These are phyloP conservation scores for Blastobotrys petasosporus DNA, from an alignment of 1,139 yeast species.

Conservation along the genomic window DNA sequence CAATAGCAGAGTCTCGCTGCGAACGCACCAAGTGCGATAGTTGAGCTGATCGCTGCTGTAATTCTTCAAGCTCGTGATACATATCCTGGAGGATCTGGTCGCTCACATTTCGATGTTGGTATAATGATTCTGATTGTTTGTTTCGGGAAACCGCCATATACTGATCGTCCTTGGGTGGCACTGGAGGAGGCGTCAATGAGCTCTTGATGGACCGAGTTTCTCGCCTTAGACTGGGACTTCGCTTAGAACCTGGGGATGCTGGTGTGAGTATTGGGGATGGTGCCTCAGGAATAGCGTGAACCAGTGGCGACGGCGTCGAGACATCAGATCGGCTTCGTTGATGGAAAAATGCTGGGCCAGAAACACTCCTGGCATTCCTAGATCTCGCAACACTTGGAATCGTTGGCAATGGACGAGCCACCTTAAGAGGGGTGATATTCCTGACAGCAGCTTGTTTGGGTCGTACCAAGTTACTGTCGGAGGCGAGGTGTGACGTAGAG, in stretches of 20 bases:
- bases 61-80: slow-evolving; percentile 28
- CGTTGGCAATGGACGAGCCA: slow-evolving; percentile 6
- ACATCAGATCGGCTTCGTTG: too few relatives aligned
- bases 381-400: slow-evolving; percentile 3
- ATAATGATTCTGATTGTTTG: not conserved
- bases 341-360: too few relatives aligned
- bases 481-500: slow-evolving; percentile 1
- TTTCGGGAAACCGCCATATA: not conserved
- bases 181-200: slow-evolving; percentile 4
- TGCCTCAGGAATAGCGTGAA: too few relatives aligned
- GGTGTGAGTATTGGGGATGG: too few relatives aligned
- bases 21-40: slow-evolving; percentile 19
- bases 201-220: too few relatives aligned
- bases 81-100: slow-evolving; percentile 26
- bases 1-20: slow-evolving; percentile 12
- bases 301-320: too few relatives aligned
- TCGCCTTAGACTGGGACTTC: too few relatives aligned
- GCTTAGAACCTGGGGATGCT: too few relatives aligned
- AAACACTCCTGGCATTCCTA: not conserved
- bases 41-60: slow-evolving; percentile 25
- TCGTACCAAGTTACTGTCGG: not conserved
- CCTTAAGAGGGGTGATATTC: not conserved
- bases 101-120: slow-evolving; percentile 19
- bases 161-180: slow-evolving; percentile 10
- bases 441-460: too few relatives aligned